A percentile compares a stretch with the other conserved stretches of the same genome.
Conservation (phyloP, 768 basidiomycete species). For the Phylloporus sp. region DNA sequence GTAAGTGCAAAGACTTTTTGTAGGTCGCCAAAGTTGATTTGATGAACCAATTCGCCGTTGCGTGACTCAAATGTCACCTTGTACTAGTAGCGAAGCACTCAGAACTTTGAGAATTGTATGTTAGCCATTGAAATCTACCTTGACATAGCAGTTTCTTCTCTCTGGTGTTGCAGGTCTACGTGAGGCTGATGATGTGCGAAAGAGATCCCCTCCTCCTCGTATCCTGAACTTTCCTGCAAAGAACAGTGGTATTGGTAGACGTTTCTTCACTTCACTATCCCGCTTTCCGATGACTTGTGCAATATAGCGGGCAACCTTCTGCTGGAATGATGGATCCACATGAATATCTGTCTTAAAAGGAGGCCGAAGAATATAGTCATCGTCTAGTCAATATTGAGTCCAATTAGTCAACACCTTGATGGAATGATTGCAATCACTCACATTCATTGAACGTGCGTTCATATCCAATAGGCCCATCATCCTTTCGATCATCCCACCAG, state of each 20-base stretch:
- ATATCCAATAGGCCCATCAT: not conserved
- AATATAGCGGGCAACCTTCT: slow-evolving; percentile 6
- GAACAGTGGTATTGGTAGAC: not conserved
- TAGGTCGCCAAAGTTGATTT: slow-evolving; percentile 14
- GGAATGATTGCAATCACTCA: too few species aligned
- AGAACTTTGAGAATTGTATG: slow-evolving; percentile 1
- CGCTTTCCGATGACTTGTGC: not conserved
- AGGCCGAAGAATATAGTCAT: slow-evolving; percentile 7
- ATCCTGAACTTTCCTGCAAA: slow-evolving; percentile 27
- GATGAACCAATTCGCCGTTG: not conserved
- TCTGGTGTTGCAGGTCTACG: not conserved
- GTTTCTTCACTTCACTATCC: not conserved
- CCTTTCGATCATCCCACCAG: not conserved
- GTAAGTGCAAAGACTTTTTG: slow-evolving; percentile 13
- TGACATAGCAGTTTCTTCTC: slow-evolving; percentile 14
- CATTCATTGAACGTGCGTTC: not conserved
- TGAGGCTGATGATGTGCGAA: slow-evolving; percentile 3
- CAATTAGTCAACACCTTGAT: too few species aligned
- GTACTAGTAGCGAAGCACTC: not conserved
- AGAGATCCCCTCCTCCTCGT: slow-evolving; percentile 22
- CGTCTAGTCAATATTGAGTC: not conserved
- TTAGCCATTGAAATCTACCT: too few species aligned
- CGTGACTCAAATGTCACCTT: slow-evolving; percentile 5
- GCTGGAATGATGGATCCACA: slow-evolving; percentile 8
- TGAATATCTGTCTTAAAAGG: not conserved